phyloP scores from a whole-genome alignment of 306 rosid genomes.

The Lupinus albus region DNA sequence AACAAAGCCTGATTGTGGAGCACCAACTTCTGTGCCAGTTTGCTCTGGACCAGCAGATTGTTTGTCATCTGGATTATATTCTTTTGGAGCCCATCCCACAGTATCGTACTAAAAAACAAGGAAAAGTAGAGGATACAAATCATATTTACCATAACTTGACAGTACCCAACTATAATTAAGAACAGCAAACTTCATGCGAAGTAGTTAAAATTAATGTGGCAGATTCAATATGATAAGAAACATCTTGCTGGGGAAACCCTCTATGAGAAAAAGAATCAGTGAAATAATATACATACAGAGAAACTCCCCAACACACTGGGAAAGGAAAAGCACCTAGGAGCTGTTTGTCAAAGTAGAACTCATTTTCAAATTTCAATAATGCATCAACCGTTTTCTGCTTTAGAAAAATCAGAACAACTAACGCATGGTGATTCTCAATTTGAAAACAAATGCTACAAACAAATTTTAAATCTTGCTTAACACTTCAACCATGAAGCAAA shows the following conservation, averaged over 20 bases:
- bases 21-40: conserved; percentile 58
- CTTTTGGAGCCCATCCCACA: conserved; percentile 98
- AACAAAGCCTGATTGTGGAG: conserved; percentile 91
- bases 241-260: background rate
- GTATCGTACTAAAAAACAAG: conserved; percentile 74
- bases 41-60: conserved; percentile 63
- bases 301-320: background rate
- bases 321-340: background rate
- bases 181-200: background rate
- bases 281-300: background rate
- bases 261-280: background rate
- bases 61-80: conserved; percentile 85
- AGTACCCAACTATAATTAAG: conserved; percentile 20
- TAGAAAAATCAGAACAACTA: background rate
- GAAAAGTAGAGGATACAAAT: conserved; percentile 9
- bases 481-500: conserved; percentile 7
- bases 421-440: background rate
- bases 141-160: conserved; percentile 10
- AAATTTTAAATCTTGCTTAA: conserved; percentile 9
- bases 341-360: background rate
- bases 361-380: background rate
- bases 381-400: background rate
- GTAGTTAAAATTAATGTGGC: conserved; percentile 4
- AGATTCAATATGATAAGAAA: conserved; percentile 34
- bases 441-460: background rate